Evolutionary conservation across 768 basidiomycete species (phyloP).

Genomic region (Podaxis sp.): DNA sequence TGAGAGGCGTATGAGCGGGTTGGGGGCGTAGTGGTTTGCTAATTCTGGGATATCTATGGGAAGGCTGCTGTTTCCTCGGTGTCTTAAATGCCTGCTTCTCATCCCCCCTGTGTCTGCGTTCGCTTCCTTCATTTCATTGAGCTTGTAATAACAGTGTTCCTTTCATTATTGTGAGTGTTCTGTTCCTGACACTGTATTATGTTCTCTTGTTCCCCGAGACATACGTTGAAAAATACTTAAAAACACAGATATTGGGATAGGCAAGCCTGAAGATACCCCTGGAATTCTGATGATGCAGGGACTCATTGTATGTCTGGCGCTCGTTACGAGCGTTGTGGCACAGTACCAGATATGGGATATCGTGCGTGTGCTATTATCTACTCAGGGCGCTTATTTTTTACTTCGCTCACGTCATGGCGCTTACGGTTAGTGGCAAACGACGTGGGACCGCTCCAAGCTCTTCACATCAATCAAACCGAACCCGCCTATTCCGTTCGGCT

Average conservation of each 20-base stretch:
- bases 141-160: neutral
- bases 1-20: neutral
- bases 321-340: slow-evolving; percentile 19
- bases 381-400: neutral
- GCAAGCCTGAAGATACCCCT: neutral
- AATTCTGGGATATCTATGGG: neutral
- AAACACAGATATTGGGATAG: neutral
- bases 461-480: slow-evolving; percentile 45
- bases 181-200: neutral
- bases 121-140: neutral
- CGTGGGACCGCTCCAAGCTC: slow-evolving; percentile 44
- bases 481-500: slow-evolving; percentile 49
- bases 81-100: neutral
- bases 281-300: neutral
- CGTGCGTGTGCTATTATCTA: slow-evolving; percentile 30
- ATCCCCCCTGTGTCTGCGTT: neutral
- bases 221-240: neutral
- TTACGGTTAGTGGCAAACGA: slow-evolving; percentile 51
- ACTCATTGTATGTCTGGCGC: neutral
- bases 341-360: slow-evolving; percentile 54
- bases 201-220: neutral
- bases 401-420: neutral
- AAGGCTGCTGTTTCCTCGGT: neutral
- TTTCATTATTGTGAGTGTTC: neutral
- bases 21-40: neutral